Base-by-base conservation (phyloP, 164 flowering plant species). In the Nelumbo lutea region DNA sequence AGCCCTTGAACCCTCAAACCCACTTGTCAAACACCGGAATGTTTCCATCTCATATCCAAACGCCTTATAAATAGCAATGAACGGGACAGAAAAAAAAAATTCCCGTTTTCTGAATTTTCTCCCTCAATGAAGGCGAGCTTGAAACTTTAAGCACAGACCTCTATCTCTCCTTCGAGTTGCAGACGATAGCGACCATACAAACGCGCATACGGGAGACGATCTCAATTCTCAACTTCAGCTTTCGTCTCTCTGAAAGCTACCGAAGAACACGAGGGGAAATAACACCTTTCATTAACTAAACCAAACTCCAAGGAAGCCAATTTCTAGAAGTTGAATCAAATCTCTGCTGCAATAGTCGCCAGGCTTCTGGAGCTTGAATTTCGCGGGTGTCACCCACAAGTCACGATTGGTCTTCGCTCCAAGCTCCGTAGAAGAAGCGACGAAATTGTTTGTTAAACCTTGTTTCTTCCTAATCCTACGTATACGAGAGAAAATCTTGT, bases 161-260 rank as follows among this genome's bases (percentile, higher is more conserved):
- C 11, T 47, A 11, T 9, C 6, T 60, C 57, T 40, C 45, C 48
- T n/a, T 73, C 68, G 71, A 73, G 71, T 56, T 46, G 75, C 62
- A 56, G 71, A 58, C 71, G 2, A 67, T 61, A 56, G 11, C 41
- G 56, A 53, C 59, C 55, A 45, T 42, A 42, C 7, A 7, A 27
- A 56, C 59, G 9, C 15, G 52, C 66, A 70, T 62, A 56, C 27
- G 69, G 45, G 74, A 51, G 13, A 27, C 43, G 39, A 41, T 50
- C 27, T 4, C 53, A 10, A 11, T 44, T 38, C 6, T 42, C 63
- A 61, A 61, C 42, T 44, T n/a, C 42, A n/a, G 38, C 50, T 46
- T 27, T 6, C 40, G 42, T n/a, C 8, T 44, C 53, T 62, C 14
- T 51, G 15, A 6, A 62, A 45, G 44, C 65, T 14, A 62, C 46